Base-by-base conservation (phyloP, 2,329 filamentous ascomycete genomes). In the Chrysosporium queenslandicum region DNA sequence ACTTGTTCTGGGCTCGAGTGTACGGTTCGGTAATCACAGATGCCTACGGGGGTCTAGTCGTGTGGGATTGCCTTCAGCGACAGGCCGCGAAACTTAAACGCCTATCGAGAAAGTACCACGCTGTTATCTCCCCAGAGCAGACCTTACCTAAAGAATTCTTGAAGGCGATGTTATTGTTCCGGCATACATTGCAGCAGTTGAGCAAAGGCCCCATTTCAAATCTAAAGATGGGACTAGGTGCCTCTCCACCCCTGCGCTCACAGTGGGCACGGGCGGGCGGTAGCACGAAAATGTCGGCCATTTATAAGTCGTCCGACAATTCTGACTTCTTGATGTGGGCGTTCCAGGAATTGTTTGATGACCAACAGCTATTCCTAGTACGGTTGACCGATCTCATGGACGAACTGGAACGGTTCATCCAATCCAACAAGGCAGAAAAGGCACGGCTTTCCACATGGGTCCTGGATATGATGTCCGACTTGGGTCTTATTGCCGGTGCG, bases 401-500 rank as follows among this genome's bases (percentile, higher is more conserved):
- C 55, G 74, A 78, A 57, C 59, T 79, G 2, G 73, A 74, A 29
- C 67, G 70, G 4, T 63, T 76, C 27, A 48, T 48, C 9, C 56
- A 69, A 41, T 57, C 61, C 2, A 69, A 76, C 7, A 59, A 64
- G 0, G 55, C 60, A 14, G 67, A 66, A 1, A 63, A 63, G 14
- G 61, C 63, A 1, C 55, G 74, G 6, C 54, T 77, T 1, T 72
- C 75, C 0, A 37, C 64, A 0, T 62, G 58, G 14, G 56, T 75
- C 0, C 64, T 66, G 1, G 50, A 53, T 0, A 36, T 67, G 0
- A 66, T 79, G 3, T 70, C 71, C 3, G 68, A 75, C 18, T 59
- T 78, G 0, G 69, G 74, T 4, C 68, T 78, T 30, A 37, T 77
- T 0, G 57, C 64, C 1, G 63, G 77, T 53, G 73, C 71, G 45